Evolutionary conservation across 2,329 filamentous ascomycete species (phyloP).

Genomic region (Pseudogymnoascus sp.): DNA sequence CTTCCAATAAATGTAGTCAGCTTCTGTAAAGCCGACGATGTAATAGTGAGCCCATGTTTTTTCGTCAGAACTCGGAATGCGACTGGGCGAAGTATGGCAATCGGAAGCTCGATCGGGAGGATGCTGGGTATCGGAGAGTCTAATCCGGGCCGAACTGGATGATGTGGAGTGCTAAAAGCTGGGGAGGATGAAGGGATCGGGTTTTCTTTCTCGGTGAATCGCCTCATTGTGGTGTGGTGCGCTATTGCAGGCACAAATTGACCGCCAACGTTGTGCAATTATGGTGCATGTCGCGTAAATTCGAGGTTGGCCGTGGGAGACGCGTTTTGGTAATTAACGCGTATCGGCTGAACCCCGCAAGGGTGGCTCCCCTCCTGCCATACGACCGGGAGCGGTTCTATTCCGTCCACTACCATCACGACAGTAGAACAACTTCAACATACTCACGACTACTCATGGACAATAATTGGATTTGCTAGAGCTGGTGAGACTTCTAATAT

Average conservation of each 20-base stretch:
- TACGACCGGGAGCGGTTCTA: neutral
- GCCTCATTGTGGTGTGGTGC: neutral
- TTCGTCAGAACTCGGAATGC: slow-evolving; percentile 96
- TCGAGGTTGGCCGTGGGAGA: neutral
- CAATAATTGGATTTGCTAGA: neutral
- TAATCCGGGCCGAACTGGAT: slow-evolving; percentile 61
- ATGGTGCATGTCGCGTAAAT: slow-evolving; percentile 5
- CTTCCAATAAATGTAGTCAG: slow-evolving; percentile 85
- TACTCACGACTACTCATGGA: neutral
- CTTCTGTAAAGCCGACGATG: slow-evolving; percentile 74
- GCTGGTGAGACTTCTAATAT: neutral
- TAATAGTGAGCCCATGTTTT: slow-evolving; percentile 90
- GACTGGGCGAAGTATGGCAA: slow-evolving; percentile 76
- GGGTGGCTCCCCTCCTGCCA: neutral
- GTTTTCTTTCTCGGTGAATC: slow-evolving; percentile 30
- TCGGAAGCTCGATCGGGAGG: slow-evolving; percentile 81
- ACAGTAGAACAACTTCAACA: neutral
- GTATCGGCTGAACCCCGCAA: neutral
- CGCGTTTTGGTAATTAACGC: slow-evolving; percentile 5
- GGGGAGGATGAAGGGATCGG: slow-evolving; percentile 81
- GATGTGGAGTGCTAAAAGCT: slow-evolving; percentile 78
- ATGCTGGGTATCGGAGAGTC: slow-evolving; percentile 38
- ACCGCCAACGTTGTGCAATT: slow-evolving; percentile 1
- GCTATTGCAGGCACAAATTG: neutral
- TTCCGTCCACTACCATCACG: neutral